Conservation (phyloP, 345 rosid genomes). For the Kandelia obovata region DNA sequence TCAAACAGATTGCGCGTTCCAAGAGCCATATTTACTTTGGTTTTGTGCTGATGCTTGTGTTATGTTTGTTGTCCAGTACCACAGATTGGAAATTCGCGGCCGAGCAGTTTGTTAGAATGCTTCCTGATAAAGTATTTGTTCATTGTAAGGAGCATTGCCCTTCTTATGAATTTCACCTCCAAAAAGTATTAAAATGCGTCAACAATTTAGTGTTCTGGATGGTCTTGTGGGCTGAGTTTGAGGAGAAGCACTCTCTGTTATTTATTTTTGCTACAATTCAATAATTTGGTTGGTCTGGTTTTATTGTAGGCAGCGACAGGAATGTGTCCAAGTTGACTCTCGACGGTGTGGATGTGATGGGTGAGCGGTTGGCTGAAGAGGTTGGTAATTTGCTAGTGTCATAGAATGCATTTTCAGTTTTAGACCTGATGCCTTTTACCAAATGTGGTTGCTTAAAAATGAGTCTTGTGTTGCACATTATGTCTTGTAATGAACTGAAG, state of each 20-base stretch:
- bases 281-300: neutral
- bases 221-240: neutral
- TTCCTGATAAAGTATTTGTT: constrained; percentile 80
- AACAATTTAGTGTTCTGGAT: neutral
- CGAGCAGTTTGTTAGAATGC: constrained; percentile 64
- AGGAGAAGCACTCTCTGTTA: neutral
- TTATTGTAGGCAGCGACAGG: constrained; percentile 68
- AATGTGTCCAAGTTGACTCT: constrained; percentile 58
- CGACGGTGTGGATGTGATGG: constrained; percentile 99
- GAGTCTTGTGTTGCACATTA: neutral
- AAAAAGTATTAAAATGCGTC: neutral
- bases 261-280: neutral
- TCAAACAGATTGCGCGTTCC: neutral
- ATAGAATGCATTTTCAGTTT: neutral
- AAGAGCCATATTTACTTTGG: neutral
- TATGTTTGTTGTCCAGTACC: constrained; percentile 48
- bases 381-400: constrained; percentile 31
- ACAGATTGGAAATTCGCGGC: constrained; percentile 94
- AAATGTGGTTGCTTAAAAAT: neutral
- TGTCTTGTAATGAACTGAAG: constrained; percentile 3
- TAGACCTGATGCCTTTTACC: constrained; percentile 1
- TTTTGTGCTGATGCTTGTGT: neutral
- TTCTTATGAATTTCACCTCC: neutral
- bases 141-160: constrained; percentile 53
- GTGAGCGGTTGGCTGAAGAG: constrained; percentile 84